Conservation (phyloP, 2,329 filamentous ascomycete species). For the Didymella glomerata region DNA sequence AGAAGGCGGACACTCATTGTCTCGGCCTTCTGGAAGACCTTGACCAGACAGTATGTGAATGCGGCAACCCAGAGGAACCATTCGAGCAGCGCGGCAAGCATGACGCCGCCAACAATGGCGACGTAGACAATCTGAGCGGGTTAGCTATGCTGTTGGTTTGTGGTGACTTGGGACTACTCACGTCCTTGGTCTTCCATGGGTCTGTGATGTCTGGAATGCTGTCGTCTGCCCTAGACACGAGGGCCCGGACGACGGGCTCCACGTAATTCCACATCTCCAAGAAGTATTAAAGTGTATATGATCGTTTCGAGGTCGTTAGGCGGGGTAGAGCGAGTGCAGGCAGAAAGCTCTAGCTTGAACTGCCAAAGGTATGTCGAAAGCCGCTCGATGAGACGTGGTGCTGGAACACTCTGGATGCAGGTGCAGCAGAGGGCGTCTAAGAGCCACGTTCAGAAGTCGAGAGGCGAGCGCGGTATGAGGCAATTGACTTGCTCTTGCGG, state of each 20-base stretch:
- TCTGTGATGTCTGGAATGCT: slow-evolving; percentile 46
- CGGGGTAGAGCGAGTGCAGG: slow-evolving; percentile 23
- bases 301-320: slow-evolving; percentile 28
- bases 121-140: slow-evolving; percentile 79
- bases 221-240: slow-evolving; percentile 41
- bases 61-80: slow-evolving; percentile 96
- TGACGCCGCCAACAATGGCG: slow-evolving; percentile 78
- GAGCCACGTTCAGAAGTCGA: slow-evolving; percentile 24
- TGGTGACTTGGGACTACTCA: slow-evolving; percentile 36
- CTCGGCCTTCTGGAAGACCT: slow-evolving; percentile 89
- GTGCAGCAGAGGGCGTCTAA: slow-evolving; percentile 19
- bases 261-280: slow-evolving; percentile 39
- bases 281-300: slow-evolving; percentile 29
- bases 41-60: slow-evolving; percentile 88
- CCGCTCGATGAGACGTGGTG: slow-evolving; percentile 18
- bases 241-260: slow-evolving; percentile 31
- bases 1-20: slow-evolving; percentile 83
- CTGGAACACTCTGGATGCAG: slow-evolving; percentile 17
- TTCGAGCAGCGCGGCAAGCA: slow-evolving; percentile 86
- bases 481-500: slow-evolving; percentile 21
- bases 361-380: slow-evolving; percentile 9
- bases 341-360: slow-evolving; percentile 21
- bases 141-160: slow-evolving; percentile 23
- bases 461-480: slow-evolving; percentile 28
- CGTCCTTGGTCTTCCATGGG: slow-evolving; percentile 53